Percentiles rank a stretch among this genome's conserved stretches.
phyloP scores from a whole-genome alignment of 345 rosid species.

The Luvunga scandens region DNA sequence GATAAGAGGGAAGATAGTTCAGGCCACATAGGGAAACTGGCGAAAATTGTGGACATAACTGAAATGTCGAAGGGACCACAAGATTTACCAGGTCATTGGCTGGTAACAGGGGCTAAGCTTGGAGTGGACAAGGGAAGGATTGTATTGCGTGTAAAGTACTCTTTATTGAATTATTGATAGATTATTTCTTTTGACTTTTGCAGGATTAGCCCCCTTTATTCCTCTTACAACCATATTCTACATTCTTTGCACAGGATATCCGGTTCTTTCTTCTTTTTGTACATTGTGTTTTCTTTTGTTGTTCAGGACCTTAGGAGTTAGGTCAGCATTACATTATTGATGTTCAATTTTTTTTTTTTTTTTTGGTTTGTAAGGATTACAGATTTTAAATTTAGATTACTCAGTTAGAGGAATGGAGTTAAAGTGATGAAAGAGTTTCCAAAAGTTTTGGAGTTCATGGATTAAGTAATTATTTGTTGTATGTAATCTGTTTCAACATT shows the following conservation, averaged over 20 bases:
- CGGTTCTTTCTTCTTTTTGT: slow-evolving; percentile 43
- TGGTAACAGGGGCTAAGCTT: slow-evolving; percentile 97
- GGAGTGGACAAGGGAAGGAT: slow-evolving; percentile 94
- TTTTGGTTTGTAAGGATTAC: background rate
- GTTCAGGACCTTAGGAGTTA: slow-evolving; percentile 10
- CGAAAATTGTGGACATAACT: slow-evolving; percentile 71
- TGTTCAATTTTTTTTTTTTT: background rate
- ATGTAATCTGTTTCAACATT: background rate
- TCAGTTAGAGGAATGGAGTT: background rate
- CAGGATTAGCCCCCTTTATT: slow-evolving; percentile 21
- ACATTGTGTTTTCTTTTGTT: slow-evolving; percentile 31
- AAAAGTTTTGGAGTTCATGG: background rate
- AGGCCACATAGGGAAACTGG: slow-evolving; percentile 55
- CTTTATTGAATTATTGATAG: slow-evolving; percentile 78
- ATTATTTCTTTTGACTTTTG: slow-evolving; percentile 11
- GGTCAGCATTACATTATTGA: background rate
- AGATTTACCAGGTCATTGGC: slow-evolving; percentile 95
- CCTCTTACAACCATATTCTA: slow-evolving; percentile 34
- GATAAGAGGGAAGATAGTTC: slow-evolving; percentile 69
- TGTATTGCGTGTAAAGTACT: slow-evolving; percentile 86
- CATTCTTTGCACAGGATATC: slow-evolving; percentile 67
- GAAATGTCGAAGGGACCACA: slow-evolving; percentile 95
- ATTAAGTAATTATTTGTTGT: background rate
- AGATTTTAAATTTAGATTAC: background rate
- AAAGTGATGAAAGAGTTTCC: background rate